Evolutionary conservation across 495 filamentous ascomycete species (phyloP).

Genomic region (Evansstolkia leycettana): DNA sequence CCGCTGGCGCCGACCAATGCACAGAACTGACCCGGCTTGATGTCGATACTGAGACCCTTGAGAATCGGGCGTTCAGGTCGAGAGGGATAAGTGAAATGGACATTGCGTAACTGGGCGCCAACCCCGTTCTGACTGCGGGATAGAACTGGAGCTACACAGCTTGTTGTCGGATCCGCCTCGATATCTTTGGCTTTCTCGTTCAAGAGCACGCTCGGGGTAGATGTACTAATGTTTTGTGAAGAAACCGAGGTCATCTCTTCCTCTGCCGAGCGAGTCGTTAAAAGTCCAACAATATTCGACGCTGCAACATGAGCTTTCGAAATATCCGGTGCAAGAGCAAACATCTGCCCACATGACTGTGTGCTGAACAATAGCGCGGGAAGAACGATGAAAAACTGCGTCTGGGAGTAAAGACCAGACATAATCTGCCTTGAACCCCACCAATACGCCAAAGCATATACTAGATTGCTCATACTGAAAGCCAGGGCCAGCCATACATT

Average conservation of each 20-base stretch:
- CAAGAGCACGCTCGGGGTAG: slow-evolving; percentile 3
- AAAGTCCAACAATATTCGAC: slow-evolving; percentile 21
- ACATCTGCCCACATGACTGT: slow-evolving; percentile 54
- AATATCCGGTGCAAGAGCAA: slow-evolving; percentile 49
- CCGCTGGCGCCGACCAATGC: slow-evolving; percentile 51
- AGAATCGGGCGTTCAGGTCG: slow-evolving; percentile 42
- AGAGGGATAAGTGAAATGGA: slow-evolving; percentile 49
- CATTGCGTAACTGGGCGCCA: slow-evolving; percentile 37
- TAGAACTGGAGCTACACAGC: not conserved
- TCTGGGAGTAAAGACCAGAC: slow-evolving; percentile 40
- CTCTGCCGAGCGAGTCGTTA: slow-evolving; percentile 19
- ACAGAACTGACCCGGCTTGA: slow-evolving; percentile 44
- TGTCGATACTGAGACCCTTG: slow-evolving; percentile 37
- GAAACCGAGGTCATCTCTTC: slow-evolving; percentile 12
- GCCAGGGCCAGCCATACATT: slow-evolving; percentile 28
- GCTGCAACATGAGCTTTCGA: slow-evolving; percentile 36
- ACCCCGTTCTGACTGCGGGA: slow-evolving; percentile 9
- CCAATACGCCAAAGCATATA: slow-evolving; percentile 57
- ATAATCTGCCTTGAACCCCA: slow-evolving; percentile 49
- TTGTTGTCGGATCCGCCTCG: slow-evolving; percentile 9
- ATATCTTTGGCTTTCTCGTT: slow-evolving; percentile 15
- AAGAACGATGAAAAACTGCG: slow-evolving; percentile 56
- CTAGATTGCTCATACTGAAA: slow-evolving; percentile 34
- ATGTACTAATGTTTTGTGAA: slow-evolving; percentile 4
- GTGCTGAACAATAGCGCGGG: slow-evolving; percentile 45